Evolutionary conservation across 192 early-diverging fungal species (phyloP).

Genomic region (Backusella tarrabulga): DNA sequence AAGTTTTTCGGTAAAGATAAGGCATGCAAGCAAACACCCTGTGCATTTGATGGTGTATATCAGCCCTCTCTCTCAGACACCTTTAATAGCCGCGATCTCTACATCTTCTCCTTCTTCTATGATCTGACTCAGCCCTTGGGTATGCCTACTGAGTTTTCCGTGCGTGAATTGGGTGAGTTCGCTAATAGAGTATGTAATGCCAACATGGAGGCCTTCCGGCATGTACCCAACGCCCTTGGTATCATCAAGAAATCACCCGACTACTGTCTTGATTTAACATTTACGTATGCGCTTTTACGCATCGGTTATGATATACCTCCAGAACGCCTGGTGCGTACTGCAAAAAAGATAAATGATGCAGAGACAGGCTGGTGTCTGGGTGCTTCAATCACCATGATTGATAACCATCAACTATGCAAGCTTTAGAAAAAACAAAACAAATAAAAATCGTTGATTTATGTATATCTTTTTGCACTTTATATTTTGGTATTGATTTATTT

Average conservation of each 20-base stretch:
- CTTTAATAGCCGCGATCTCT: slow-evolving; percentile 77
- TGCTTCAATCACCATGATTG: slow-evolving; percentile 83
- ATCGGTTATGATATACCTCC: slow-evolving; percentile 82
- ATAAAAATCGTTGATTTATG: neutral
- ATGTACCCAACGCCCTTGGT: slow-evolving; percentile 53
- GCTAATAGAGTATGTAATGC: slow-evolving; percentile 69
- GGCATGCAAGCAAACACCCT: slow-evolving; percentile 58
- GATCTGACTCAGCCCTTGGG: slow-evolving; percentile 79
- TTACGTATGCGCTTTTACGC: slow-evolving; percentile 79
- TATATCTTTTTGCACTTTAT: neutral
- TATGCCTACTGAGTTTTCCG: slow-evolving; percentile 67
- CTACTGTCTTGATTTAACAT: slow-evolving; percentile 91
- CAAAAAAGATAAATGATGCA: slow-evolving; percentile 89
- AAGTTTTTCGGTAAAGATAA: slow-evolving; percentile 77
- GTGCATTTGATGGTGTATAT: slow-evolving; percentile 92
- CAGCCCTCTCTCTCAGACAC: slow-evolving; percentile 73
- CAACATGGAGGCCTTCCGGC: slow-evolving; percentile 39
- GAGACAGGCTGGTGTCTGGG: slow-evolving; percentile 98
- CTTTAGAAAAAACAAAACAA: neutral
- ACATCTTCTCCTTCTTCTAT: slow-evolving; percentile 96
- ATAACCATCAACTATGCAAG: slow-evolving; percentile 44
- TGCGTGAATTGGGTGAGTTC: slow-evolving; percentile 64
- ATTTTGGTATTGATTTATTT: neutral
- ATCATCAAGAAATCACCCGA: slow-evolving; percentile 55
- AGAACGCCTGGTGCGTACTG: slow-evolving; percentile 67